A percentile compares a stretch with the other conserved stretches of the same genome.
These are phyloP conservation scores for Pyrenochaeta sp. DNA, from an alignment of 2,329 filamentous ascomycete species.

Conservation along the genomic window DNA sequence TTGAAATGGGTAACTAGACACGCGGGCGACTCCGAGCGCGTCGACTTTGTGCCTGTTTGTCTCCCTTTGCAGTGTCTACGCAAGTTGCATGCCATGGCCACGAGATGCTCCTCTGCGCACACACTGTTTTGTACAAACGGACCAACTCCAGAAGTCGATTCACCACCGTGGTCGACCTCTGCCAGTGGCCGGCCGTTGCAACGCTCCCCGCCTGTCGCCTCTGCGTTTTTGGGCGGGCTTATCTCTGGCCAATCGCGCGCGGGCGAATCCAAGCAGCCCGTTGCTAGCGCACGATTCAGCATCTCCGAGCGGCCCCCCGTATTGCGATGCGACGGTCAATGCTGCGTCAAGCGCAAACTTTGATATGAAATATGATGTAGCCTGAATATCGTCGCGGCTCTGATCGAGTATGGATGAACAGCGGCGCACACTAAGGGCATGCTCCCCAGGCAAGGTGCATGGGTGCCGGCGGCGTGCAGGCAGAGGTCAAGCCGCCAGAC, in stretches of 20 bases:
- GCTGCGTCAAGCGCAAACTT: conserved; percentile 17
- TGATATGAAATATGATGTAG: conserved; percentile 12
- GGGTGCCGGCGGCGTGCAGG: too few relatives aligned
- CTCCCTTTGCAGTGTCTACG: neutral
- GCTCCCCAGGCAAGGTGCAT: too few relatives aligned
- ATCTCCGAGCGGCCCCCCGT: conserved; percentile 14
- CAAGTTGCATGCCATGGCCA: too few relatives aligned
- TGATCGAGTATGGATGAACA: neutral
- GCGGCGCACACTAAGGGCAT: too few relatives aligned
- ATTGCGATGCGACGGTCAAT: conserved; percentile 11
- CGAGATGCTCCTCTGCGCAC: conserved; percentile 6
- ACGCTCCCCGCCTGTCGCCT: neutral
- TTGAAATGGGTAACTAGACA: conserved; percentile 9
- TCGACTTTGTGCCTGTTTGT: too few relatives aligned
- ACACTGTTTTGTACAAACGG: too few relatives aligned
- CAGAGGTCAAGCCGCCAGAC: neutral
- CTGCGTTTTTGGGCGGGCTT: conserved; percentile 26
- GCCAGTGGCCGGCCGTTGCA: too few relatives aligned
- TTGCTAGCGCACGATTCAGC: conserved; percentile 3
- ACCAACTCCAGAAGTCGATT: too few relatives aligned
- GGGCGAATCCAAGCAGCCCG: conserved; percentile 3
- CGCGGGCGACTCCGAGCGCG: neutral
- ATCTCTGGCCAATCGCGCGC: conserved; percentile 38
- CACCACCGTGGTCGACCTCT: neutral
- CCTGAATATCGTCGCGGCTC: neutral